phyloP scores from a whole-genome alignment of 768 basidiomycete genomes.

The Calvatia gigantea region DNA sequence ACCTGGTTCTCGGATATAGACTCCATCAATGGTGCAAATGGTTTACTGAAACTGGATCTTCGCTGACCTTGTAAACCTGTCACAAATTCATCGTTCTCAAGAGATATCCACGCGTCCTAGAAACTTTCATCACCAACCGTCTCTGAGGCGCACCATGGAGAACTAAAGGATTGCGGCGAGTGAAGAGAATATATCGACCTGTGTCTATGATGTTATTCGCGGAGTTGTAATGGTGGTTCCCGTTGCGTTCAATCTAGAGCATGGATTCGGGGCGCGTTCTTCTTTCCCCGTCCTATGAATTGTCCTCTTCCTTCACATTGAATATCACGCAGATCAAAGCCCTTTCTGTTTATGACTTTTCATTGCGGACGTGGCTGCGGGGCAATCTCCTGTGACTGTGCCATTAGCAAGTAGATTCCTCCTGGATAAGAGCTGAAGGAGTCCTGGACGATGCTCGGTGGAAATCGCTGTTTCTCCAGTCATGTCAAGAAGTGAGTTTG shows the following conservation, averaged over 20 bases:
- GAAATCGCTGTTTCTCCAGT: constrained; percentile 16
- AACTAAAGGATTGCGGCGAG: neutral
- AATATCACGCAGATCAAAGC: neutral
- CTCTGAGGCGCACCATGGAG: neutral
- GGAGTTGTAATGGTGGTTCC: neutral
- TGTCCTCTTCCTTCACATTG: neutral
- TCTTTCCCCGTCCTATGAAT: neutral
- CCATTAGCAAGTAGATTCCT: neutral
- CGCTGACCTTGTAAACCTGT: neutral
- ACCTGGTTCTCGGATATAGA: neutral
- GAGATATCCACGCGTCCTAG: neutral
- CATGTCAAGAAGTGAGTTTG: constrained; percentile 1
- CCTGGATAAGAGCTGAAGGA: constrained; percentile 1
- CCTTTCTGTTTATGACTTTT: neutral
- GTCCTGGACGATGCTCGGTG: neutral
- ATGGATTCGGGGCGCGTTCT: neutral
- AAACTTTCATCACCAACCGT: neutral
- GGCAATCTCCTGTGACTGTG: constrained; percentile 3
- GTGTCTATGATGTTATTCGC: neutral
- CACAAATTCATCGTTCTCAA: neutral
- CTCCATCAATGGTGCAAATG: neutral
- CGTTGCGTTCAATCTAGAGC: neutral
- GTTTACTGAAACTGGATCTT: neutral
- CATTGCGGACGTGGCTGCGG: neutral
- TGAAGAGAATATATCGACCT: neutral